Evolutionary conservation across 2,329 filamentous ascomycete genomes (phyloP), one percentile per base, ranked within the genome.

Genomic region (Penicillium sp.): DNA sequence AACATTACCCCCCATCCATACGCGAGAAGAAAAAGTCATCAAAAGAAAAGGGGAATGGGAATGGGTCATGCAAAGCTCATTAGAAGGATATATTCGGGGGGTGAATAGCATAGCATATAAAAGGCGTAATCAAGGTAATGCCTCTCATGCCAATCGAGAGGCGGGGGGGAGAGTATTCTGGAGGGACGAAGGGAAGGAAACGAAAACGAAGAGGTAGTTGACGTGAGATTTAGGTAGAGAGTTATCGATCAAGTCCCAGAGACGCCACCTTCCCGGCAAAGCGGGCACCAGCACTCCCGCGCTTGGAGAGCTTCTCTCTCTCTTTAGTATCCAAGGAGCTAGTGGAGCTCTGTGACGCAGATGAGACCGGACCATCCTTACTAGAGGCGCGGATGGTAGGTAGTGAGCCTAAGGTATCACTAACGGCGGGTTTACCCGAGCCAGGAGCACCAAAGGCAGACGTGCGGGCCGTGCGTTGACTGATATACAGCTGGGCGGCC

Each of bases 401-500:
- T 40, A 92, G 78, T 1, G 89, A 86, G 1, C 85, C 83, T 1
- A 91, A 75, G 9, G 83, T 86, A 73, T 92, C 91, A 35, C 56
- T 67, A 3, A 64, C 60, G 13, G 64, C 70, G 74, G 71, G 77
- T 79, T 62, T 78, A n/a, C 69, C 70, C 9, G 68, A 84, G 80
- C 62, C 85, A 13, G 70, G 66, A 28, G 61, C 26, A 45, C 58
- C 67, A 53, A 73, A 75, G 2, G 64, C 68, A 24, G 73, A 63
- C 22, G 70, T 65, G 55, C 76, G 70, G 8, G 79, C 74, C 5
- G 80, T 81, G 58, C 88, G 97, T 79, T 93, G 88, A 67, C 96
- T 93, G 53, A 98, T 82, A 71, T 97, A 99, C 37, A 91, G 78
- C 72, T 91, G 89, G 2, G 95, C 94, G 51, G 89, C 89, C 10